Base-by-base conservation (phyloP, 805 yeast species). In the Saturnispora dispora region DNA sequence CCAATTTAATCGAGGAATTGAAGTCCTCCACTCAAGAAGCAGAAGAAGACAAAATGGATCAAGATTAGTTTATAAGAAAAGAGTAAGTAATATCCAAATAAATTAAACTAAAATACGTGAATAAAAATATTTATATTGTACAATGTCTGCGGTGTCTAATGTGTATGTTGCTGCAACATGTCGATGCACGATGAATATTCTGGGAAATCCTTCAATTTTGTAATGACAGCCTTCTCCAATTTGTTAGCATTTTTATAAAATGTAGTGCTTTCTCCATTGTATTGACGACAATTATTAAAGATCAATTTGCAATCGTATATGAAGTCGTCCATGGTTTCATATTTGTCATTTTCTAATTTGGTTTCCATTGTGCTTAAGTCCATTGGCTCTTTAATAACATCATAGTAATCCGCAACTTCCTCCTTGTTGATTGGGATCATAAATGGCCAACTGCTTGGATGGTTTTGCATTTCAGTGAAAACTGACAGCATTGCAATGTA, bases 391-490 rank as follows among this genome's bases (percentile, higher is more conserved):
- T 89, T 89, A 57, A 93, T 91, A 28, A 93, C 93, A 57, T 88
- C 95, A 67, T 91, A 93, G 64, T 93, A 93, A 68, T 93, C 99
- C 1, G 95, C 88, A 10, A 93, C 99, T 64, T 93, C 99, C 40
- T 88, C 95, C 63, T 79, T 82, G 65, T 85, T 88, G 13, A 93
- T 99, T 2, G 99, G 96, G 51, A 82, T 85, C 45, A 89, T 80
- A 68, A 93, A 93, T 37, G 99, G 99, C 99, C 99, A 93, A 27
- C 97, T 91, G 4, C 96, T 87, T 0, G 98, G 95, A 67, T 93
- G 96, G 63, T 87, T 88, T 62, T 88, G 93, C 71, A 93, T 66
- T 62, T 93, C 99, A 6, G 88, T 81, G 41, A 93, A 74, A 17
- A 93, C 68, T 51, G 88, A 88, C 59, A 87, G 88, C 95, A 93